Base-by-base conservation (phyloP, 345 rosid genomes). In the Acer campestre region DNA sequence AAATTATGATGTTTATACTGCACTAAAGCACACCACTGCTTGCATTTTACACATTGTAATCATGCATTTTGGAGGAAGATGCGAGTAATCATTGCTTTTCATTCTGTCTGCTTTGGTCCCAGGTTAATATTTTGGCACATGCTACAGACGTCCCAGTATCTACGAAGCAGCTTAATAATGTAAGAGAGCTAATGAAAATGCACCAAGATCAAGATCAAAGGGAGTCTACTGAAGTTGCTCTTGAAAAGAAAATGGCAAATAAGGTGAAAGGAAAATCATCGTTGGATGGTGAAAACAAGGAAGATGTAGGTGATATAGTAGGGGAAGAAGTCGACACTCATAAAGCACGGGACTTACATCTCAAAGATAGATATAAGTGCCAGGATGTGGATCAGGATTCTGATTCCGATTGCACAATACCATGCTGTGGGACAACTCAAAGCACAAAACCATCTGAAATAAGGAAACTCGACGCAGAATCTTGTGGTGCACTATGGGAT, bases 401-500 rank as follows among this genome's bases (percentile, higher is more conserved):
- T 51, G 90, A 77, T 68, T 79, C 84, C 68, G 93, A 88, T 82
- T 70, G 84, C 51, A 80, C 86, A 77, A 83, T 80, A 67, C 85
- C 82, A 61, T 74, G 70, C 67, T 75, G 83, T 67, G 67, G 79
- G 38, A 77, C 82, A 22, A 72, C 78, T 74, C 79, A 78, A 71
- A 62, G 56, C 72, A 78, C 81, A 64, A 81, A 87, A 79, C 79
- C 85, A 80, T 79, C 83, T 64, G 84, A 78, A 69, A 77, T 78
- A 65, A 66, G 46, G 42, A 78, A 77, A 72, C 72, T 71, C 77
- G 65, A 74, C 70, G 55, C 79, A 38, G 83, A 78, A 67, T 79
- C 93, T 55, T 89, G 86, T 71, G 97, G 99, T 80, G 97, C 92
- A 35, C 90, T 81, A 63, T 96, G 99, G 99, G 99, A 94, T 87